These are phyloP conservation scores for Chalciporus piperatus DNA, from an alignment of 768 basidiomycete genomes.

Conservation along the genomic window DNA sequence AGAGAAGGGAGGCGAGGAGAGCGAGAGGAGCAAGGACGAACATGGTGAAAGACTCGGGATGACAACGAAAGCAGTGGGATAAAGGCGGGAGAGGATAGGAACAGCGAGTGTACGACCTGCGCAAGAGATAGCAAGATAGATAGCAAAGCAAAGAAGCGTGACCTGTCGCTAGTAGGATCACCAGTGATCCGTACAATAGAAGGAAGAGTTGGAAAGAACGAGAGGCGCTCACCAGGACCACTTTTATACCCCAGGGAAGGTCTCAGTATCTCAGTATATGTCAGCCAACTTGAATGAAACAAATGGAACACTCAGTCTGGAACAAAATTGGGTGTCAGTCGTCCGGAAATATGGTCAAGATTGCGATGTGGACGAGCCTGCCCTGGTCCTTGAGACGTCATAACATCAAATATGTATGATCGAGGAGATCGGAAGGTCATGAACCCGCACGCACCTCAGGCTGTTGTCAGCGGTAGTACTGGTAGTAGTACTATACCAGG, in stretches of 20 bases:
- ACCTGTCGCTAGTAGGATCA: constrained; percentile 38
- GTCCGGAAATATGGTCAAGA: neutral
- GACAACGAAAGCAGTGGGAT: constrained; percentile 10
- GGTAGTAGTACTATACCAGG: too few species aligned
- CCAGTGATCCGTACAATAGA: constrained; percentile 48
- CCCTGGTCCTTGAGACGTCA: neutral
- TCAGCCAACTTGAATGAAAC: constrained; percentile 17
- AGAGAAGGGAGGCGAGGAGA: constrained; percentile 43
- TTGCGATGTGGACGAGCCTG: neutral
- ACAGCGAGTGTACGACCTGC: constrained; percentile 22
- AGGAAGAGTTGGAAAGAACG: constrained; percentile 36
- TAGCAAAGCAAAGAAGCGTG: constrained; percentile 13
- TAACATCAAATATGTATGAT: too few species aligned
- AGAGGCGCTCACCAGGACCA: constrained; percentile 4
- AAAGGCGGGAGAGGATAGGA: constrained; percentile 8
- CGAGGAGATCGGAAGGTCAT: neutral
- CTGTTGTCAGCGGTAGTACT: too few species aligned
- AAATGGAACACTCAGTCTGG: neutral
- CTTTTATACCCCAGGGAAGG: constrained; percentile 20
- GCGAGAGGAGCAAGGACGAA: constrained; percentile 47
- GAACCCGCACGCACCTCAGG: neutral
- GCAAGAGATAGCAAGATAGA: constrained; percentile 18
- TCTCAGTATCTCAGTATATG: constrained; percentile 13
- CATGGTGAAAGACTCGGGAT: constrained; percentile 38
- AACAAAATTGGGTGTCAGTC: neutral